Evolutionary conservation across 2,329 filamentous ascomycete species (phyloP).

Genomic region (Cytospora leucostoma): DNA sequence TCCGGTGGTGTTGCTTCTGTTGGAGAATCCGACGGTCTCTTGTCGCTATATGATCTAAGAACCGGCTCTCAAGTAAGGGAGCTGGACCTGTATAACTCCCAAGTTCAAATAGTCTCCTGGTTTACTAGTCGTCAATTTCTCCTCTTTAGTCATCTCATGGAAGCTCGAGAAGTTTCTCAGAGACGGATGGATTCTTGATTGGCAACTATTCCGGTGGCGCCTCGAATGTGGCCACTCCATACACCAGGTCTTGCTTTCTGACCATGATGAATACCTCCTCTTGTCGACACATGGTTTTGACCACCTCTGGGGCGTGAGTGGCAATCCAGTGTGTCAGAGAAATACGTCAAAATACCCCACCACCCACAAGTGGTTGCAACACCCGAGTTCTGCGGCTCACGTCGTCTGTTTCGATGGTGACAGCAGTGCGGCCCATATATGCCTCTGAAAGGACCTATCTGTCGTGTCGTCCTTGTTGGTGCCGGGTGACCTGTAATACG

Average conservation of each 20-base stretch:
- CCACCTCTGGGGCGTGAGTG: constrained; percentile 31
- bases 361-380: constrained; percentile 3
- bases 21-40: constrained; percentile 40
- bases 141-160: constrained; percentile 32
- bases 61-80: constrained; percentile 32
- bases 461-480: not conserved
- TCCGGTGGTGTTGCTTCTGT: constrained; percentile 36
- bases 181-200: constrained; percentile 16
- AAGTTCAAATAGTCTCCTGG: constrained; percentile 36
- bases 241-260: constrained; percentile 29
- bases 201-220: constrained; percentile 27
- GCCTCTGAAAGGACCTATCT: not conserved
- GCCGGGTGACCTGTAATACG: not conserved
- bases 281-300: constrained; percentile 32
- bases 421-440: not conserved
- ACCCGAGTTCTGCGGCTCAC: not conserved
- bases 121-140: constrained; percentile 32
- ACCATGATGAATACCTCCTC: constrained; percentile 22
- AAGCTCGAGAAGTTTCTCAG: constrained; percentile 25
- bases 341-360: not conserved
- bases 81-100: constrained; percentile 36
- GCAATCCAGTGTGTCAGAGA: constrained; percentile 24
- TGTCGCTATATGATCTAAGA: constrained; percentile 36
- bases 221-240: constrained; percentile 29
- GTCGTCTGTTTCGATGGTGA: not conserved